These are phyloP conservation scores for Rhododendron simsii DNA, from an alignment of 148 eudicot genomes.

Conservation along the genomic window DNA sequence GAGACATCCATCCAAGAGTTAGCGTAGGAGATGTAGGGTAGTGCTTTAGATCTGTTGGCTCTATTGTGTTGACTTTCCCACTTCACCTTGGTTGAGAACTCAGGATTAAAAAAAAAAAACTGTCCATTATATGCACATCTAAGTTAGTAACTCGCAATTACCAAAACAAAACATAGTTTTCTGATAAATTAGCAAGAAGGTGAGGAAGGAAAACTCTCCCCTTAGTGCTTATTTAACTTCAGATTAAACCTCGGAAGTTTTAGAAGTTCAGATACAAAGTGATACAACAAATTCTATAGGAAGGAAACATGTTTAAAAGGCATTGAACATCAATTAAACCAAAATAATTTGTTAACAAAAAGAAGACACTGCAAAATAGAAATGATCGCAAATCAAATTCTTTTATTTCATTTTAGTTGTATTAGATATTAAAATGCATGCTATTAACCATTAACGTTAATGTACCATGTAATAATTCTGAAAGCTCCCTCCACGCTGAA, in stretches of 20 bases:
- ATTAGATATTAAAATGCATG: constrained; percentile 1
- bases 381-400: background rate
- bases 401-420: background rate
- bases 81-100: background rate
- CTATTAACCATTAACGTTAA: background rate
- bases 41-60: background rate
- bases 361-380: background rate
- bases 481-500: constrained; percentile 19
- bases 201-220: background rate
- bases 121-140: background rate
- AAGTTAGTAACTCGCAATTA: background rate
- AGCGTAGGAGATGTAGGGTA: background rate
- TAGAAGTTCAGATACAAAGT: background rate
- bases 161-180: background rate
- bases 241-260: background rate
- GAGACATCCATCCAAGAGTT: background rate
- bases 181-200: background rate
- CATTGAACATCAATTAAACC: background rate
- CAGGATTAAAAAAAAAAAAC: background rate
- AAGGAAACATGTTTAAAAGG: background rate
- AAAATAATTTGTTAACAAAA: background rate
- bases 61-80: background rate
- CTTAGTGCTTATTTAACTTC: background rate
- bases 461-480: constrained; percentile 94
- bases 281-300: background rate